Base-by-base conservation (phyloP, 2,329 filamentous ascomycete genomes). In the Penicillium olsonii region DNA sequence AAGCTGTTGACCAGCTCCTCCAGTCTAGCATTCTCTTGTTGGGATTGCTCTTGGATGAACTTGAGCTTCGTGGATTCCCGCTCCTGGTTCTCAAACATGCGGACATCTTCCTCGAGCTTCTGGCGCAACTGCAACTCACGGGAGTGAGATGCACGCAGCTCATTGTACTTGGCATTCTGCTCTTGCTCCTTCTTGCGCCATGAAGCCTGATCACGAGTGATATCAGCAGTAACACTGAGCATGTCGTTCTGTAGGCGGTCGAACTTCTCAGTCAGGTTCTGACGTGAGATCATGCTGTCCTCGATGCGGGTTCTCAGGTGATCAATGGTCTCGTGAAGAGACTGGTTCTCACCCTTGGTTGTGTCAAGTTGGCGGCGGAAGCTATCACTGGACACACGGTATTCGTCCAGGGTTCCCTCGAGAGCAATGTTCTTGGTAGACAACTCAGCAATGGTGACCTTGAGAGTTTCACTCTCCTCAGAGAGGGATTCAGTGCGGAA, bases 171-270 rank as follows among this genome's bases (percentile, higher is more conserved):
- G 55, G 75, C 74, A 50, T 75, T 69, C 39, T 81, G 75, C n/a
- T 81, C 76, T 50, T 84, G 78, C 59, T 84, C 82, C 49, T 73
- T 87, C 72, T 88, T 87, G 62, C 84, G 84, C 73, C 88, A 92
- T 29, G 82, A 80, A 24, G 87, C 84, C 66, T 92, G 92, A 66
- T 97, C 92, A 61, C 88, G 84, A 18, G 87, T 85, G 54, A 96
- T 84, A 54, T 95, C 87, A 39, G 84, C 84, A 45, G 89, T 86
- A 41, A 90, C 88, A 48, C 78, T 78, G 26, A 85, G 82, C 87
- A 97, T 92, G 60, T 96, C 90, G 55, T 90, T 83, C 70, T 97
- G 92, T 33, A 99, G 77, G 52, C 84, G 84, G 60, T 92, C 84
- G 63, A 96, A 88, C 71, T 94, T 95, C 67, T 79, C 78, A 58